Evolutionary conservation across 352 stramenopile genomes (phyloP).

Genomic region (Phytopythium boreale): DNA sequence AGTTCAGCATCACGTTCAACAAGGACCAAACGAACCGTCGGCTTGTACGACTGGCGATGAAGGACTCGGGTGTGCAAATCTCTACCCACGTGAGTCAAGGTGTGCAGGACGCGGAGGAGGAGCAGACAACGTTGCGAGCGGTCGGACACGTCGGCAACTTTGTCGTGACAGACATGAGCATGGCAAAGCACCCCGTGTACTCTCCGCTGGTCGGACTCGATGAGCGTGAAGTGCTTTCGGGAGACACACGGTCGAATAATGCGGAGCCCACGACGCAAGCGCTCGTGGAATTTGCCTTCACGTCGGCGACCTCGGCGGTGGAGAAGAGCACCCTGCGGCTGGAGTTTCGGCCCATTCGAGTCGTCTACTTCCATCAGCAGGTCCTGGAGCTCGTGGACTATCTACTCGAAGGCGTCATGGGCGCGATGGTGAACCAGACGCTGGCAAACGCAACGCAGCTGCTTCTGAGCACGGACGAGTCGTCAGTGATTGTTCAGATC

Average conservation of each 20-base stretch:
- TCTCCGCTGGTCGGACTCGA: slow-evolving; percentile 64
- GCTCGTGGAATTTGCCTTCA: slow-evolving; percentile 36
- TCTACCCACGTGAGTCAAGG: slow-evolving; percentile 19
- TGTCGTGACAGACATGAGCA: slow-evolving; percentile 65
- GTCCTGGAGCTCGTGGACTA: slow-evolving; percentile 81
- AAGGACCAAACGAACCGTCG: slow-evolving; percentile 74
- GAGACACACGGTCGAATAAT: not conserved
- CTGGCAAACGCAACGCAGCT: slow-evolving; percentile 69
- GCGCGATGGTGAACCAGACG: slow-evolving; percentile 67
- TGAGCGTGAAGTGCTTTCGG: slow-evolving; percentile 16
- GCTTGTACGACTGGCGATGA: slow-evolving; percentile 57
- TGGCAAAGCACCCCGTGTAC: slow-evolving; percentile 66
- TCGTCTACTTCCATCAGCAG: slow-evolving; percentile 88
- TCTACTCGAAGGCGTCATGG: slow-evolving; percentile 77
- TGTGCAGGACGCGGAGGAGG: slow-evolving; percentile 12
- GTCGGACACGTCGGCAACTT: slow-evolving; percentile 68
- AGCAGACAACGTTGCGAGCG: slow-evolving; percentile 19
- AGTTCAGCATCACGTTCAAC: slow-evolving; percentile 82
- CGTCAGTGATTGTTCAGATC: slow-evolving; percentile 50
- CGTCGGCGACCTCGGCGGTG: slow-evolving; percentile 9
- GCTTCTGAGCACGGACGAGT: slow-evolving; percentile 60
- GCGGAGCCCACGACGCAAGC: not conserved
- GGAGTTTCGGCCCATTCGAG: slow-evolving; percentile 57
- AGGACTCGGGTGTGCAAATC: slow-evolving; percentile 49
- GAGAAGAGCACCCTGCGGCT: slow-evolving; percentile 49